A percentile compares a stretch with the other conserved stretches of the same genome.
phyloP scores from a whole-genome alignment of 164 flowering plant genomes.

The Aristolochia contorta region DNA sequence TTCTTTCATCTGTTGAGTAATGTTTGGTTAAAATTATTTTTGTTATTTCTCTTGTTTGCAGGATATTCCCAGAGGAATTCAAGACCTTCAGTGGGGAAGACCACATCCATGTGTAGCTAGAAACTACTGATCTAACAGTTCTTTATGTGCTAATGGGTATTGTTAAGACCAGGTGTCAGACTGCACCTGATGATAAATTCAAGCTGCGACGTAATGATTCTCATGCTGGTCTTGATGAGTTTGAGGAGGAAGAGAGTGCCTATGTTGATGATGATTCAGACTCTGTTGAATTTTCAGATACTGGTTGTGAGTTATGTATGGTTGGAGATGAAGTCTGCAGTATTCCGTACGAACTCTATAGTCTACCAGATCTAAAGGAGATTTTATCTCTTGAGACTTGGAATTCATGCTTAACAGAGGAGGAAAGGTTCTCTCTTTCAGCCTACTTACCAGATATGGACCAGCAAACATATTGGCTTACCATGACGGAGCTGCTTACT shows the following conservation, averaged over 20 bases:
- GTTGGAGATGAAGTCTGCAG: constrained; percentile 26
- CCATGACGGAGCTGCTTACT: constrained; percentile 28
- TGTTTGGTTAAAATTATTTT: too few species aligned
- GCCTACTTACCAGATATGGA: constrained; percentile 33
- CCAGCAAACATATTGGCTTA: constrained; percentile 25
- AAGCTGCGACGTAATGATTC: constrained; percentile 2
- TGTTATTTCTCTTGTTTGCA: too few species aligned
- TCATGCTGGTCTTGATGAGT: constrained; percentile 2
- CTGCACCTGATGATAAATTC: not conserved
- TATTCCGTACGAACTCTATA: constrained; percentile 33
- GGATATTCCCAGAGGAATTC: too few species aligned
- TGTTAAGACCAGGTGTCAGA: constrained; percentile 15
- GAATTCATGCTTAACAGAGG: constrained; percentile 32
- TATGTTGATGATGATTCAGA: constrained; percentile 19
- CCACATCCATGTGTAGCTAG: too few species aligned
- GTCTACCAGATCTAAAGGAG: constrained; percentile 24
- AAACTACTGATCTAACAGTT: not conserved
- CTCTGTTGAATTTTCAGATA: constrained; percentile 11
- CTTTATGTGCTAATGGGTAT: constrained; percentile 20
- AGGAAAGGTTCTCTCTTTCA: constrained; percentile 28
- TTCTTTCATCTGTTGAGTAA: too few species aligned
- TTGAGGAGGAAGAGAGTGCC: constrained; percentile 8
- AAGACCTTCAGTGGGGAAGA: too few species aligned
- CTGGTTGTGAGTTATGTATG: constrained; percentile 22
- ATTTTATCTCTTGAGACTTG: constrained; percentile 30